A percentile compares a stretch with the other conserved stretches of the same genome.
These are phyloP conservation scores for Pichia gijzeniarum DNA, from an alignment of 805 yeast species.

Conservation along the genomic window DNA sequence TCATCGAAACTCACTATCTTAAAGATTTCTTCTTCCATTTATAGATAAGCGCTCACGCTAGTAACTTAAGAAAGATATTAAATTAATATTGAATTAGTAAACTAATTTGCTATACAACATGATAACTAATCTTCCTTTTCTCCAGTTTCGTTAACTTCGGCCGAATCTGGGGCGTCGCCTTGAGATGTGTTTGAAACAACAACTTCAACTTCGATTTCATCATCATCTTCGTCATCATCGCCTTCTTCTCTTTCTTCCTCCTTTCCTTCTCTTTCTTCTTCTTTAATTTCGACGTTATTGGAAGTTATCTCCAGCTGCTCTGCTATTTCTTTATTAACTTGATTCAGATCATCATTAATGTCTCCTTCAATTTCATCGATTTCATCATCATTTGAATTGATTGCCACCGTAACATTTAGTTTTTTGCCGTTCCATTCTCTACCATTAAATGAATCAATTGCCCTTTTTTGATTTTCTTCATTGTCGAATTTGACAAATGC, in stretches of 20 bases:
- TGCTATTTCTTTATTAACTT: not conserved
- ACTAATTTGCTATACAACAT: not conserved
- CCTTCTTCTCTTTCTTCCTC: slow-evolving; percentile 1
- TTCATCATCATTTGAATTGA: slow-evolving; percentile 40
- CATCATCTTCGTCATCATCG: slow-evolving; percentile 9
- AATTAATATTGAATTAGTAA: not conserved
- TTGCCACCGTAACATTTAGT: slow-evolving; percentile 65
- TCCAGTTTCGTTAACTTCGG: too few relatives aligned
- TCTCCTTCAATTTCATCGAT: slow-evolving; percentile 5
- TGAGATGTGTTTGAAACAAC: not conserved
- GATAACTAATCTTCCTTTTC: not conserved
- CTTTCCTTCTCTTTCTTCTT: not conserved
- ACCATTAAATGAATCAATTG: slow-evolving; percentile 61
- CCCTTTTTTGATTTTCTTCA: slow-evolving; percentile 41
- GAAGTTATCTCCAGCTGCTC: too few relatives aligned
- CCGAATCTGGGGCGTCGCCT: too few relatives aligned
- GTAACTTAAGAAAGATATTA: not conserved
- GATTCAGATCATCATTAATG: slow-evolving; percentile 1
- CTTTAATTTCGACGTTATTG: slow-evolving; percentile 3
- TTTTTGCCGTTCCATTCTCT: slow-evolving; percentile 57
- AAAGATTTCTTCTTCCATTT: too few relatives aligned
- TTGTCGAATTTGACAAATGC: slow-evolving; percentile 51
- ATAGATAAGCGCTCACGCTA: too few relatives aligned
- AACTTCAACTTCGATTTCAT: slow-evolving; percentile 12
- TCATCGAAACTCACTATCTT: too few relatives aligned